Conservation (phyloP, 768 basidiomycete species). For the Hydnomerulius pinastri region DNA sequence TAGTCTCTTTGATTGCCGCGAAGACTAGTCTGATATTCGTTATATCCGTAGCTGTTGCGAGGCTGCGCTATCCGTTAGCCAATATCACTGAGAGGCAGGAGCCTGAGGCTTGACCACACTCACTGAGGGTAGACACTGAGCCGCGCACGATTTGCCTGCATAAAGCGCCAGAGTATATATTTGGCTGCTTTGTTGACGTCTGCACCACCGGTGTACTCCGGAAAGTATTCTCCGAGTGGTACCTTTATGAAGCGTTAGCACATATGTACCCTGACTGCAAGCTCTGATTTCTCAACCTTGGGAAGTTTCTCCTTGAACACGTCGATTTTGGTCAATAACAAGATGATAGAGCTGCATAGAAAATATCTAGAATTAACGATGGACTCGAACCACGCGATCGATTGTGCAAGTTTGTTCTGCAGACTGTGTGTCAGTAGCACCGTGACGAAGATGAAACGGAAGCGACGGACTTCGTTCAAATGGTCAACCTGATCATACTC, state of each 20-base stretch:
- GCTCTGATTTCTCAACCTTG: no score
- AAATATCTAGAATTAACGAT: slow-evolving; percentile 85
- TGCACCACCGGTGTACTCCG: slow-evolving; percentile 85
- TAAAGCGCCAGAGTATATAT: slow-evolving; percentile 93
- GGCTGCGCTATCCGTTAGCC: slow-evolving; percentile 38
- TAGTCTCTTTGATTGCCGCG: slow-evolving; percentile 89
- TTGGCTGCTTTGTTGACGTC: slow-evolving; percentile 95
- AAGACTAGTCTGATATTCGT: slow-evolving; percentile 82
- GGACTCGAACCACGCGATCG: slow-evolving; percentile 71
- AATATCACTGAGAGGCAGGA: neutral
- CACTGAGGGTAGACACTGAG: slow-evolving; percentile 94
- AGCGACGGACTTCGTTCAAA: slow-evolving; percentile 1
- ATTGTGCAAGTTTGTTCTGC: slow-evolving; percentile 77
- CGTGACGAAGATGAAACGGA: no score
- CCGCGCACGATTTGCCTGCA: slow-evolving; percentile 84
- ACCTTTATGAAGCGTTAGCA: slow-evolving; percentile 43
- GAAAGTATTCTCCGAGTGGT: slow-evolving; percentile 77
- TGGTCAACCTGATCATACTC: slow-evolving; percentile 68
- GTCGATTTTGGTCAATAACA: slow-evolving; percentile 74
- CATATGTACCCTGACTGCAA: no score
- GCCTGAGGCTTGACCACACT: slow-evolving; percentile 37
- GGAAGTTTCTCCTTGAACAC: slow-evolving; percentile 76
- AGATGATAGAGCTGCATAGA: slow-evolving; percentile 63
- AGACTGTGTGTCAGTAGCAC: no score
- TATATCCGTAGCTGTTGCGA: slow-evolving; percentile 90